A percentile compares a stretch with the other conserved stretches of the same genome.
phyloP scores from a whole-genome alignment of 2,329 filamentous ascomycete genomes.

The Triangularia verruculosa region DNA sequence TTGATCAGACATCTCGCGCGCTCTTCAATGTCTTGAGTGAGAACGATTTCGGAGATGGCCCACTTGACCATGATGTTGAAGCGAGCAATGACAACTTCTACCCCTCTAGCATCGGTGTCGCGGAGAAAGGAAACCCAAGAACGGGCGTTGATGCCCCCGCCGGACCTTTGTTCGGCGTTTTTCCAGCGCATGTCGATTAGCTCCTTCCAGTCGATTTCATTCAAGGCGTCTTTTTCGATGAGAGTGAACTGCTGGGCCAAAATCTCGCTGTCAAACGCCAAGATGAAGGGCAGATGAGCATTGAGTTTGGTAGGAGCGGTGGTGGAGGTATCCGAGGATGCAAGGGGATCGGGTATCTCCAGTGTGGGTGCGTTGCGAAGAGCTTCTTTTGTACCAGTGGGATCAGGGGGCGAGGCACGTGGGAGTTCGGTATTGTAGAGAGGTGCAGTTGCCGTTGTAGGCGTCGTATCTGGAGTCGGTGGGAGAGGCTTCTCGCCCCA shows the following conservation, averaged over 20 bases:
- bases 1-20: conserved; percentile 75
- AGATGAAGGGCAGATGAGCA: conserved; percentile 72
- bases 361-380: conserved; percentile 36
- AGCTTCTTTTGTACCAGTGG: conserved; percentile 36
- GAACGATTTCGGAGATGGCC: conserved; percentile 74
- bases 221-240: conserved; percentile 80
- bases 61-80: conserved; percentile 90
- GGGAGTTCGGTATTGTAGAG: conserved; percentile 32
- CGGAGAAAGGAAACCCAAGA: conserved; percentile 82
- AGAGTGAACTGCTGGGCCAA: conserved; percentile 81
- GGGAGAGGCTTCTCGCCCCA: conserved; percentile 46
- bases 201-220: conserved; percentile 86
- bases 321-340: conserved; percentile 22
- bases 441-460: conserved; percentile 37
- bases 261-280: conserved; percentile 75
- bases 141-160: conserved; percentile 51
- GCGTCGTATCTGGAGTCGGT: conserved; percentile 50
- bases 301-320: conserved; percentile 39
- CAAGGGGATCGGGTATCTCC: conserved; percentile 26
- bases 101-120: conserved; percentile 67
- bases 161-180: conserved; percentile 51
- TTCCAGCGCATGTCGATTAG: conserved; percentile 82
- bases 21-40: conserved; percentile 70
- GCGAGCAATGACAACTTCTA: conserved; percentile 79
- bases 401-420: conserved; percentile 31